These are phyloP conservation scores for Teratosphaeria gauchensis DNA, from an alignment of 2,329 filamentous ascomycete species.

Conservation along the genomic window DNA sequence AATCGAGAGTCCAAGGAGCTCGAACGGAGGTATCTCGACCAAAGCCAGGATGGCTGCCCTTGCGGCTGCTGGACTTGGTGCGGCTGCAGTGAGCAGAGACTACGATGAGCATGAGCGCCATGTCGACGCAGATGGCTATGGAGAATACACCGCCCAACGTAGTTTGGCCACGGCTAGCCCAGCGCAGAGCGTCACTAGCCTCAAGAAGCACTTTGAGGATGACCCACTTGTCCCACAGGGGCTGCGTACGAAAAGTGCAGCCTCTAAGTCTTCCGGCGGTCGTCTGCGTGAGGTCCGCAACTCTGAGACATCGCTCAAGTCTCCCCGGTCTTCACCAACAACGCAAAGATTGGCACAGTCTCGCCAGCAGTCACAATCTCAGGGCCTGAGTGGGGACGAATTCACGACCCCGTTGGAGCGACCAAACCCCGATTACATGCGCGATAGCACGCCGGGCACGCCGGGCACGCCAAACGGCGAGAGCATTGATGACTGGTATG, in stretches of 20 bases:
- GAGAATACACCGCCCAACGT: slow-evolving; percentile 11
- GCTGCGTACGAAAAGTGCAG: slow-evolving; percentile 22
- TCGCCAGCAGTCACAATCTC: slow-evolving; percentile 36
- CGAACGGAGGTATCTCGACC: slow-evolving; percentile 29
- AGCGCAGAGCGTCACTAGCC: slow-evolving; percentile 80
- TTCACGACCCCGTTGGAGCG: slow-evolving; percentile 19
- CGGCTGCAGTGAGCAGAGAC: slow-evolving; percentile 37
- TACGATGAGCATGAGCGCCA: slow-evolving; percentile 56
- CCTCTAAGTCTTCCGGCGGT: slow-evolving; percentile 49
- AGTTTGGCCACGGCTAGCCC: slow-evolving; percentile 48
- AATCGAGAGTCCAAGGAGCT: slow-evolving; percentile 18
- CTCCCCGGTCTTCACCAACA: slow-evolving; percentile 48
- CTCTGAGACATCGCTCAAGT: slow-evolving; percentile 51
- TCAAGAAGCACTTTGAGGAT: slow-evolving; percentile 48
- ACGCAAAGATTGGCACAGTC: slow-evolving; percentile 45
- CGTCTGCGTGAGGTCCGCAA: slow-evolving; percentile 44
- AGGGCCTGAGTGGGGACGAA: slow-evolving; percentile 41
- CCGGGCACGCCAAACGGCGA: slow-evolving; percentile 18
- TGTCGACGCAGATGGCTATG: slow-evolving; percentile 24
- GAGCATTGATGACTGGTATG: slow-evolving; percentile 41
- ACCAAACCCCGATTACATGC: slow-evolving; percentile 40
- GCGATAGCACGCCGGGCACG: slow-evolving; percentile 27
- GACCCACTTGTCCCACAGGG: slow-evolving; percentile 32
- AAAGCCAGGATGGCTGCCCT: slow-evolving; percentile 28
- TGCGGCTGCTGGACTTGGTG: slow-evolving; percentile 31